Base-by-base conservation (phyloP, 2,329 filamentous ascomycete genomes). In the Exserohilum turcica region DNA sequence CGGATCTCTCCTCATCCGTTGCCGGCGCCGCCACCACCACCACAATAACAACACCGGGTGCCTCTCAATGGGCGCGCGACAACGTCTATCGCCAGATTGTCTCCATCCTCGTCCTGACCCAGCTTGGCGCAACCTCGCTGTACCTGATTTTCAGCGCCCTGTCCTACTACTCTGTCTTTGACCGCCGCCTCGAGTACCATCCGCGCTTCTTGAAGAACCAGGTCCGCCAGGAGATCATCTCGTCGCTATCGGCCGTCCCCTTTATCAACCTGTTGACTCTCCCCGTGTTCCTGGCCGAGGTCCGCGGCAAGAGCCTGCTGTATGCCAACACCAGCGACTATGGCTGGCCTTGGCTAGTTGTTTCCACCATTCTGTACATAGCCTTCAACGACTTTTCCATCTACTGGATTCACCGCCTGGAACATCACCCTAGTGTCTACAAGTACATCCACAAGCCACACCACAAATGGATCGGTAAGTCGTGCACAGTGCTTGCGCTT, bases 391-490 rank as follows among this genome's bases (percentile, higher is more conserved):
- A 52, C 39, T 40, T 52, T 35, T 43, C 35, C 19, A 52, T 52
- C 9, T 52, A 52, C 36, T 52, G 48, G 48, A 52, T 52, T 18
- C 48, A 52, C 29, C 48, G 48, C 48, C 48, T 52, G 15, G 48
- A 52, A 40, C 48, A 52, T 29, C 48, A 52, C 43, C 48, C 48
- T 6, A 52, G 48, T 28, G 48, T 52, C 1, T 52, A 52, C 48
- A 52, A 52, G 16, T 52, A 52, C 36, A 52, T 52, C 16, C 48
- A 52, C 19, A 52, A 52, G 43, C 48, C 48, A 39, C 48, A 52
- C 35, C 48, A 52, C 36, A 52, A 52, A 47, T 52, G 48, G 48
- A 52, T 52, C 24, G 48, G 48, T 52, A 46, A 21, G 48, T 52
- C 12, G 15, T 18, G 19, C 4, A 9, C 28, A 2, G 6, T 18